A percentile compares a stretch with the other conserved stretches of the same genome.
phyloP scores from a whole-genome alignment of 192 early-diverging fungal species.

The Podila clonocystis region DNA sequence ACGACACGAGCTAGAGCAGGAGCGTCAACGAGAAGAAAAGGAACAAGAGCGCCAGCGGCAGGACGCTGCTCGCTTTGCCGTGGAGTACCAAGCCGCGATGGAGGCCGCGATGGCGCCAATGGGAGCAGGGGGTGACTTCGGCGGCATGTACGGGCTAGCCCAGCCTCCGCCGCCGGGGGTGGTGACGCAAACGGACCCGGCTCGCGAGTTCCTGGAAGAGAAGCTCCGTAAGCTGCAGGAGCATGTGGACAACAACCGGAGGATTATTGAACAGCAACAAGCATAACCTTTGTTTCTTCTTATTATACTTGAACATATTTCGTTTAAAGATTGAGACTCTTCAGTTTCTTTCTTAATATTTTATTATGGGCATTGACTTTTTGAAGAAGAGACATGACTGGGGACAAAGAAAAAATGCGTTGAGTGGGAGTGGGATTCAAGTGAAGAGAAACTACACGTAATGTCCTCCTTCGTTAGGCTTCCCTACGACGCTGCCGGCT shows the following conservation, averaged over 20 bases:
- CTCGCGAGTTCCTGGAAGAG: conserved; percentile 4
- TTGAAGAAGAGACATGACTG: too few relatives aligned
- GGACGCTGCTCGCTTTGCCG: background rate
- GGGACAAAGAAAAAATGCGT: background rate
- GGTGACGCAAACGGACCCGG: background rate
- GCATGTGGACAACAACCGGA: conserved; percentile 2
- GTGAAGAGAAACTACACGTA: background rate
- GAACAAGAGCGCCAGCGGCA: background rate
- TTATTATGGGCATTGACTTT: too few relatives aligned
- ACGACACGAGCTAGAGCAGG: background rate
- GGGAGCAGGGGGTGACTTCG: background rate
- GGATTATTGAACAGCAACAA: background rate
- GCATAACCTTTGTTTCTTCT: background rate
- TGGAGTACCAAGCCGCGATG: background rate
- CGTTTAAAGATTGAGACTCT: too few relatives aligned
- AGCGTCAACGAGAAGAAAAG: background rate
- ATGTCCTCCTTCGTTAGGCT: background rate
- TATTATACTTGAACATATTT: too few relatives aligned
- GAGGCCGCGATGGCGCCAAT: background rate
- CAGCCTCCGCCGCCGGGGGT: background rate
- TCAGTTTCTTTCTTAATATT: too few relatives aligned
- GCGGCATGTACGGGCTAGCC: background rate
- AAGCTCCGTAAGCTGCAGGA: conserved; percentile 8
- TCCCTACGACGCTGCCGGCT: background rate
- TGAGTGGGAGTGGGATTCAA: background rate